These are phyloP conservation scores for Pyrenula aspistea DNA, from an alignment of 495 filamentous ascomycete species.

Conservation along the genomic window DNA sequence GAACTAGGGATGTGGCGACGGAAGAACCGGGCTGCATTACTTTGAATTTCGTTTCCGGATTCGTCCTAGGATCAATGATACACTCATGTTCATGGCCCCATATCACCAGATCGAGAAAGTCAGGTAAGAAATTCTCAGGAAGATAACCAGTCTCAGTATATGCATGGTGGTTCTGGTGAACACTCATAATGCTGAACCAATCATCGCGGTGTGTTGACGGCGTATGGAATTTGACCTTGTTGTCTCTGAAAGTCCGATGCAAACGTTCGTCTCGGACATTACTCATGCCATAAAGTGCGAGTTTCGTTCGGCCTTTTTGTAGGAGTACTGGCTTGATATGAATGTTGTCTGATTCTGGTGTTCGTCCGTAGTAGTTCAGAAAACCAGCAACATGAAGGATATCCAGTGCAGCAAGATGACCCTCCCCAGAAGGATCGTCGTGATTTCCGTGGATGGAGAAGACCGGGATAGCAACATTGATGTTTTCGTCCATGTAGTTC, in stretches of 20 bases:
- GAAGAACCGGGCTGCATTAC: constrained; percentile 98
- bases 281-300: constrained; percentile 90
- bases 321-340: constrained; percentile 80
- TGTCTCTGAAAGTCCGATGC: constrained; percentile 84
- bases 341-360: constrained; percentile 85
- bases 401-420: constrained; percentile 80
- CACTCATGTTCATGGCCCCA: constrained; percentile 99
- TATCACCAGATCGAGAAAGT: constrained; percentile 81
- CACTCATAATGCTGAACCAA: constrained; percentile 93
- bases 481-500: constrained; percentile 96
- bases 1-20: constrained; percentile 81
- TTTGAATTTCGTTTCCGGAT: constrained; percentile 79
- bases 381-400: constrained; percentile 82
- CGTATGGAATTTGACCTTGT: constrained; percentile 85
- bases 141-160: constrained; percentile 84
- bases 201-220: constrained; percentile 72
- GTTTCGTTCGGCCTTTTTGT: constrained; percentile 87
- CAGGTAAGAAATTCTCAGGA: constrained; percentile 86
- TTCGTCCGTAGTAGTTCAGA: constrained; percentile 91
- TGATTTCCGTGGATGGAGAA: constrained; percentile 99
- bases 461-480: constrained; percentile 94
- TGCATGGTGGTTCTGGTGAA: constrained; percentile 93
- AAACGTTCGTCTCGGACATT: constrained; percentile 94
- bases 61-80: constrained; percentile 67
- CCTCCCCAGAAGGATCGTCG: constrained; percentile 92